Evolutionary conservation across 2,329 filamentous ascomycete species (phyloP), one percentile per base, ranked within the genome.

Genomic region (Aspergillus brunneoviolaceus): DNA sequence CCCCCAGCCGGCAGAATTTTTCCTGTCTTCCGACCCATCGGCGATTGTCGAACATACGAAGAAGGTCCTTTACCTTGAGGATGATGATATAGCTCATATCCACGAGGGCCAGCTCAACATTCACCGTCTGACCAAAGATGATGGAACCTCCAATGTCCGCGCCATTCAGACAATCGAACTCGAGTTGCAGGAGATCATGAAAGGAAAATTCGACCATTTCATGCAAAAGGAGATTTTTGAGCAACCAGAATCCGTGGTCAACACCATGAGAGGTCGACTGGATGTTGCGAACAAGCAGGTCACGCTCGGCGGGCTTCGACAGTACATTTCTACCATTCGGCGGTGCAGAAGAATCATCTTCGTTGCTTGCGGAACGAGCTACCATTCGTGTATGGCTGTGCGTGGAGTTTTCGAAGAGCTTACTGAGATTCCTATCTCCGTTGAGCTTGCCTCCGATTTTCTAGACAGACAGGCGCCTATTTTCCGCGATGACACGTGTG

Each of bases 181-280:
- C 54, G 92, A 99, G 84, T 89, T 99, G 66, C 95, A 99, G 84
- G 93, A 99, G 84, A 99, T 99, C 81, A 99, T 99, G 95, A 99
- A 99, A 89, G 95, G 95, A 80, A 96, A 95, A 77, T 99, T 98
- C 80, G 95, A 99, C 79, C 95, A 99, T 83, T 99, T 97, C 85
- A 99, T 99, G 95, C 95, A 99, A 79, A 99, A 99, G 87, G 95
- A 99, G 80, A 99, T 99, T 74, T 99, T 99, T 79, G 95, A 99
- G 85, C 95, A 99, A 84, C 95, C 95, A 74, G 95, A 99, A 82
- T 99, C 95, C 14, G 92, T 99, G 63, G 89, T 99, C 83, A 99
- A 99, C 86, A 97, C 95, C 68, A 99, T 99, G 95, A 92, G 95
- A 87, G 95, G 95, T 81, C 95, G 95, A 82, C 84, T 99, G 71